Base-by-base conservation (phyloP, 495 filamentous ascomycete species). In the Neurospora sp. region DNA sequence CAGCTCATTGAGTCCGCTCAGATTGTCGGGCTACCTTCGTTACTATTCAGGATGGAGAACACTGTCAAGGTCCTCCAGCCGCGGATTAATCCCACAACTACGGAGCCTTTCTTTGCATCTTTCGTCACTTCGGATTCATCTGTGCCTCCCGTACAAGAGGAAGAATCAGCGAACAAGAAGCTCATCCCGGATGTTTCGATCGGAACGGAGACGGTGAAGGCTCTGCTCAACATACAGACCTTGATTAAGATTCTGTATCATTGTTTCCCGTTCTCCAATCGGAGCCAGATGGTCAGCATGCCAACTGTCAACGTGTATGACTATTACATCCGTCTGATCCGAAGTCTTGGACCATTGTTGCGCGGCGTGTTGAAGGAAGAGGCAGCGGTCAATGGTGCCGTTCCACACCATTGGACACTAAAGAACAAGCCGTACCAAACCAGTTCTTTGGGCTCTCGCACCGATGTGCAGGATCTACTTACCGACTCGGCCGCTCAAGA, bases 351-450 rank as follows among this genome's bases (percentile, higher is more conserved):
- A 10, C 87, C 88, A 38, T 84, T 99, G 39, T 88, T 96, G 73
- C 89, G 91, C 39, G 89, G 89, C 69, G 92, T 93, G 73, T 85
- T 96, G 31, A 91, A 91, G 85, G 96, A 99, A 80, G 92, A 95
- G 73, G 92, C 93, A 39, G 78, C 90, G 0, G 82, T 98, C 39
- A 76, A 76, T n/a, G 78, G 73, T 14, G 74, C 81, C n/a, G 83
- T 85, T 7, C 85, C 84, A 7, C 79, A 78, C 46, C 76, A 83
- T 71, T 87, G 85, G 85, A 82, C 80, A 79, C 72, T 7, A 44
- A 72, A 41, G 70, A 59, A 39, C 72, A 74, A 38, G 44, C 39
- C 37, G 41, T 8, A 38, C 3, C 38, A 37, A 40, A 12, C 20
- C 20, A 39, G 16, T 44, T 11, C 23, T n/a, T 31, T 39, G 14